Conservation (phyloP, 148 eudicot species). For the Simmondsia chinensis region DNA sequence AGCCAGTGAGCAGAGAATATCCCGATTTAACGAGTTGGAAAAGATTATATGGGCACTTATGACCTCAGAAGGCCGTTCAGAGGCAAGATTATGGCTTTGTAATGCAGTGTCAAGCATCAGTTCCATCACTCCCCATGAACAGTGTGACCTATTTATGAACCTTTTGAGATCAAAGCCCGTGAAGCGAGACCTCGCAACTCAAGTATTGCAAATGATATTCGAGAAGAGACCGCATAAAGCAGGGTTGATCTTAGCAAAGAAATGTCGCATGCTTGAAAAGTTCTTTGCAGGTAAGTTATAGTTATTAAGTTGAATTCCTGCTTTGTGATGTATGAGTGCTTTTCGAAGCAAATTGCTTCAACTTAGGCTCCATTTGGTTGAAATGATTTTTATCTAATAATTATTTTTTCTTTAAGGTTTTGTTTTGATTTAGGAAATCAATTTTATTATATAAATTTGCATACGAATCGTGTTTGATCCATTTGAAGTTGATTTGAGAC, state of each 20-base stretch:
- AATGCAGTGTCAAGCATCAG: constrained; percentile 52
- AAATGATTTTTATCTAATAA: too few relatives aligned
- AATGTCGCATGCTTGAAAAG: constrained; percentile 50
- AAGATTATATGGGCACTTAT: constrained; percentile 38
- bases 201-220: constrained; percentile 63
- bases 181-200: constrained; percentile 44
- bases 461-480: too few relatives aligned
- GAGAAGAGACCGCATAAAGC: constrained; percentile 51
- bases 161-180: constrained; percentile 50
- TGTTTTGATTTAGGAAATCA: too few relatives aligned
- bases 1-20: constrained; percentile 26
- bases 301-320: not conserved
- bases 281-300: constrained; percentile 64
- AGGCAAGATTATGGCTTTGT: constrained; percentile 89
- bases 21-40: constrained; percentile 45
- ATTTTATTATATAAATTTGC: too few relatives aligned
- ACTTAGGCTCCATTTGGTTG: too few relatives aligned
- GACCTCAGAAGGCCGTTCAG: constrained; percentile 68
- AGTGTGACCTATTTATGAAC: constrained; percentile 44
- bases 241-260: constrained; percentile 62
- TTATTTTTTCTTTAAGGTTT: too few relatives aligned
- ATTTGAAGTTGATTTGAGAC: too few relatives aligned
- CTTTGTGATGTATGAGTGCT: too few relatives aligned
- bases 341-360: too few relatives aligned
- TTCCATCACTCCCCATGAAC: constrained; percentile 32